A percentile compares a stretch with the other conserved stretches of the same genome.
These are phyloP conservation scores for Pichia heedii DNA, from an alignment of 805 yeast species.

Conservation along the genomic window DNA sequence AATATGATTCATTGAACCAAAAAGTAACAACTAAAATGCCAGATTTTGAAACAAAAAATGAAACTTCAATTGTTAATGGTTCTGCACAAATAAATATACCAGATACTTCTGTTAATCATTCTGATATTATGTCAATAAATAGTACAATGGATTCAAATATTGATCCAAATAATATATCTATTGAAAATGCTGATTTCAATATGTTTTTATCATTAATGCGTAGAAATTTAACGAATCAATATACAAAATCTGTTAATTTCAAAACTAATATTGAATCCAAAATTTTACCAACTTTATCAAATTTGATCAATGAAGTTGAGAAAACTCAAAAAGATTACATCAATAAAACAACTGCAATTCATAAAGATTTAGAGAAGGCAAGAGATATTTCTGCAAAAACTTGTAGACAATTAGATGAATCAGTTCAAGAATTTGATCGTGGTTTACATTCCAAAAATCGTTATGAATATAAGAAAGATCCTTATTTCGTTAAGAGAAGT, in stretches of 20 bases:
- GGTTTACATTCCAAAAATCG: constrained; percentile 12
- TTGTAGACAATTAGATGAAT: constrained; percentile 14
- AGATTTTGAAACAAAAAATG: constrained; percentile 22
- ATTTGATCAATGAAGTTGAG: constrained; percentile 30
- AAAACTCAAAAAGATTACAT: constrained; percentile 35
- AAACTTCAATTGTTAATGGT: constrained; percentile 17
- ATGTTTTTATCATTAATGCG: constrained; percentile 22
- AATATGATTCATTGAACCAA: constrained; percentile 21
- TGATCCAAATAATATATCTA: constrained; percentile 2
- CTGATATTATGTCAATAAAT: neutral
- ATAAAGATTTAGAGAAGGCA: constrained; percentile 31
- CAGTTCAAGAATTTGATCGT: constrained; percentile 14
- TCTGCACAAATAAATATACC: constrained; percentile 9
- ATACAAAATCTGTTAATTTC: constrained; percentile 30
- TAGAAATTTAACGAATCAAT: constrained; percentile 23
- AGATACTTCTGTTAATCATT: neutral
- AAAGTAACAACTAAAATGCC: constrained; percentile 17
- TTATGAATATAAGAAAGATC: constrained; percentile 35
- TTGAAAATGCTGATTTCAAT: constrained; percentile 16
- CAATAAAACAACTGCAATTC: constrained; percentile 28
- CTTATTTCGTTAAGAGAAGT: constrained; percentile 35
- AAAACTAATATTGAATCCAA: constrained; percentile 30
- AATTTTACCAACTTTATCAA: constrained; percentile 36
- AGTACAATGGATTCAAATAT: neutral
- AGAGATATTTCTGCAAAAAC: constrained; percentile 27